Conservation (phyloP, 768 basidiomycete genomes). For the Amanita inopinata region DNA sequence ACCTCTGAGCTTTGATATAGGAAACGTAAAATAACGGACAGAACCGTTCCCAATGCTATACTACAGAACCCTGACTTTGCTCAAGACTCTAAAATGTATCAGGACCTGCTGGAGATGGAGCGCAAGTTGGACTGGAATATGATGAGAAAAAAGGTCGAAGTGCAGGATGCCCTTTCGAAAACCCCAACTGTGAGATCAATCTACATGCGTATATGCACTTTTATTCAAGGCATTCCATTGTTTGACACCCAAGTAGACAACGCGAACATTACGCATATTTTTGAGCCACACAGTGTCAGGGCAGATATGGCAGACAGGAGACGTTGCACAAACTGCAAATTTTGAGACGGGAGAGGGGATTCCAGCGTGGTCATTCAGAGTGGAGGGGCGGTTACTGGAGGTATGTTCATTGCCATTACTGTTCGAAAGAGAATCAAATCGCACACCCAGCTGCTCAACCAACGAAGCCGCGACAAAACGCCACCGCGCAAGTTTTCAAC, state of each 20-base stretch:
- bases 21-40: constrained; percentile 73
- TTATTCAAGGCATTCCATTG: background rate
- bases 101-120: constrained; percentile 80
- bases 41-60: constrained; percentile 67
- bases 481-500: constrained; percentile 76
- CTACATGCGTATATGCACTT: background rate
- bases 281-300: constrained; percentile 81
- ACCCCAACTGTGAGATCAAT: constrained; percentile 48
- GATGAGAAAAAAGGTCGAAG: constrained; percentile 80
- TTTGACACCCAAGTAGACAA: constrained; percentile 42
- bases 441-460: constrained; percentile 40
- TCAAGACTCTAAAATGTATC: constrained; percentile 79
- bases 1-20: constrained; percentile 24
- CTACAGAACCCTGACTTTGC: constrained; percentile 67
- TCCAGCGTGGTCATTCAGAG: constrained; percentile 79
- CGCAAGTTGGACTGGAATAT: constrained; percentile 93
- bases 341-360: constrained; percentile 84
- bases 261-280: constrained; percentile 77
- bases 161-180: constrained; percentile 78
- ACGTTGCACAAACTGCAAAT: constrained; percentile 33
- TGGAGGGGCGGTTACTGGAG: constrained; percentile 84
- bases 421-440: background rate
- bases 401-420: constrained; percentile 27
- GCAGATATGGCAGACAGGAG: constrained; percentile 74
- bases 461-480: constrained; percentile 51